A percentile compares a stretch with the other conserved stretches of the same genome.
These are phyloP conservation scores for Saksenaea oblongispora DNA, from an alignment of 371 early-diverging fungal species.

Conservation along the genomic window DNA sequence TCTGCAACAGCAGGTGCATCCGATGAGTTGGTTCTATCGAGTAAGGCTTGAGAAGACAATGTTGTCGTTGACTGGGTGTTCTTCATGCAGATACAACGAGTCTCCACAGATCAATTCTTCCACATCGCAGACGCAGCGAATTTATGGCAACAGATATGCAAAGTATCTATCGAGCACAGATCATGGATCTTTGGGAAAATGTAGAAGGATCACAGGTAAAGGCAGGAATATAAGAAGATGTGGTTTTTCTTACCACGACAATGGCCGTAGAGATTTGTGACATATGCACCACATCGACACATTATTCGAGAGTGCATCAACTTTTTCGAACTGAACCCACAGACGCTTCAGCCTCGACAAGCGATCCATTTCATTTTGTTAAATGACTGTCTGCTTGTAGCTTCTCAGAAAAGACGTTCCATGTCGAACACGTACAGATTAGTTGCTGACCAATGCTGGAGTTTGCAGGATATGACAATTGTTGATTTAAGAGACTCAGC, in stretches of 20 bases:
- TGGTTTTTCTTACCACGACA: not conserved
- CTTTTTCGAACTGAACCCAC: constrained; percentile 78
- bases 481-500: constrained; percentile 81
- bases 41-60: not conserved
- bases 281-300: constrained; percentile 73
- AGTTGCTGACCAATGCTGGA: constrained; percentile 81
- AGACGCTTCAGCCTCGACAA: constrained; percentile 73
- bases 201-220: constrained; percentile 78
- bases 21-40: constrained; percentile 12
- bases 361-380: constrained; percentile 78
- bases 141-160: constrained; percentile 54
- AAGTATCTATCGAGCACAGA: constrained; percentile 62
- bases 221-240: not conserved
- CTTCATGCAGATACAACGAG: not conserved
- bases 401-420: constrained; percentile 73
- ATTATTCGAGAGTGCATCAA: constrained; percentile 79
- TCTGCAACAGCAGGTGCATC: constrained; percentile 46
- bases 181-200: constrained; percentile 72
- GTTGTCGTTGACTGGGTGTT: not conserved
- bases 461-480: constrained; percentile 71
- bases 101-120: constrained; percentile 18
- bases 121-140: constrained; percentile 36
- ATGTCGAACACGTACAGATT: constrained; percentile 68
- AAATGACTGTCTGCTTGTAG: constrained; percentile 80
- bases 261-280: constrained; percentile 64